Base-by-base conservation (phyloP, 2,329 filamentous ascomycete genomes). In the Iodosphaeria phyllophila region DNA sequence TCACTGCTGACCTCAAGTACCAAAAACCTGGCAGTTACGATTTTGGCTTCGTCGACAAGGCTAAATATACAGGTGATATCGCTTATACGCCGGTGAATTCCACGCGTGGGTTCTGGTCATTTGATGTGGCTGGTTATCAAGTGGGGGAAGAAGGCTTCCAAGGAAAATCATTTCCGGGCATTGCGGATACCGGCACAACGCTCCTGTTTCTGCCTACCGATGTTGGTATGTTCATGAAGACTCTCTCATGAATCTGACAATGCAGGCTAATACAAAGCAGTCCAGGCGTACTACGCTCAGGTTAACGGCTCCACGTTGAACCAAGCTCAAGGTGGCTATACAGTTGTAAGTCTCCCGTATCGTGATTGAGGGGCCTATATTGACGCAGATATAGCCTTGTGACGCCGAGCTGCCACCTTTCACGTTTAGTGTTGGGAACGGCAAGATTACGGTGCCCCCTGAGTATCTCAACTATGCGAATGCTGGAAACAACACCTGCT, bases 141-240 rank as follows among this genome's bases (percentile, higher is more conserved):
- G 28, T 43, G 16, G 42, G 39, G 26, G 16, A 21, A 11, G 32
- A 22, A 8, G 20, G 28, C 15, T 32, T 29, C 20, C n/a, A 23
- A 23, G 30, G 16, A 8, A 28, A 29, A 21, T 20, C 28, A 8
- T 23, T 44, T 16, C 38, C 34, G 10, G 56, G 56, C 13, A 64
- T 66, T 30, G 54, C 56, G n/a, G 64, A 69, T 42, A 67, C 64
- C 7, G 64, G 64, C 26, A 64, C 62, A 12, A 60, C 62, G n/a
- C 50, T 69, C 30, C 51, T 68, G 41, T 46, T 65, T 22, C 48
- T 64, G 26, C 51, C 56, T 30, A 43, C 49, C 16, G 41, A 47
- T 8, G 44, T 64, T n/a, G n/a, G n/a, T n/a, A n/a, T n/a, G n/a
- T n/a, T n/a, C n/a, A n/a, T n/a, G n/a, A n/a, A n/a, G n/a, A n/a